Conservation (phyloP, 176 grass and related monocot genomes). For the Ensete glaucum region DNA sequence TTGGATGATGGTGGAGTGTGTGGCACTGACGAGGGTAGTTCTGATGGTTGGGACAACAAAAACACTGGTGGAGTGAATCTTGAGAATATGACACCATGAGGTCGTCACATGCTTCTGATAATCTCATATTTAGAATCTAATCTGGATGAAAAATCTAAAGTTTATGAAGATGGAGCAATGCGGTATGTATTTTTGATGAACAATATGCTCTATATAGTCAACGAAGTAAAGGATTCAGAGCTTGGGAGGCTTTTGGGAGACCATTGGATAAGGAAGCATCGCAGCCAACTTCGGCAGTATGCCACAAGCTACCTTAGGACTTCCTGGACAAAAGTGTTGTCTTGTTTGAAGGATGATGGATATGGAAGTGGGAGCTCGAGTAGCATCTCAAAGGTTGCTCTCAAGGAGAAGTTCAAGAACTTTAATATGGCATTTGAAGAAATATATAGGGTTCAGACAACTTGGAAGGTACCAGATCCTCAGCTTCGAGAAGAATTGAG, state of each 20-base stretch:
- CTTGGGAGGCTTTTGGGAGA: constrained; percentile 83
- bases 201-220: constrained; percentile 77
- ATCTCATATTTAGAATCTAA: constrained; percentile 91
- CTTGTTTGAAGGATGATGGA: constrained; percentile 80
- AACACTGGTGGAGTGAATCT: constrained; percentile 36
- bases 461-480: constrained; percentile 83
- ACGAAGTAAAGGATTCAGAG: constrained; percentile 85
- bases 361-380: constrained; percentile 55
- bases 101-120: constrained; percentile 43
- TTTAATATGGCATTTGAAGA: constrained; percentile 93
- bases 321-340: constrained; percentile 87
- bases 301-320: constrained; percentile 73
- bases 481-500: constrained; percentile 88
- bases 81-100: constrained; percentile 60
- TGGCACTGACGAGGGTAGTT: constrained; percentile 23
- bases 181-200: constrained; percentile 97
- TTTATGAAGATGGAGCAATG: constrained; percentile 76
- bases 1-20: constrained; percentile 31
- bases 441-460: constrained; percentile 67
- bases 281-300: constrained; percentile 72
- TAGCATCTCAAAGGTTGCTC: constrained; percentile 47
- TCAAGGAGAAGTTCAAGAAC: constrained; percentile 88
- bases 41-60: constrained; percentile 28
- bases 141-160: constrained; percentile 80
- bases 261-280: constrained; percentile 61